Evolutionary conservation across 768 basidiomycete species (phyloP).

Genomic region (Lactarius hatsudake): DNA sequence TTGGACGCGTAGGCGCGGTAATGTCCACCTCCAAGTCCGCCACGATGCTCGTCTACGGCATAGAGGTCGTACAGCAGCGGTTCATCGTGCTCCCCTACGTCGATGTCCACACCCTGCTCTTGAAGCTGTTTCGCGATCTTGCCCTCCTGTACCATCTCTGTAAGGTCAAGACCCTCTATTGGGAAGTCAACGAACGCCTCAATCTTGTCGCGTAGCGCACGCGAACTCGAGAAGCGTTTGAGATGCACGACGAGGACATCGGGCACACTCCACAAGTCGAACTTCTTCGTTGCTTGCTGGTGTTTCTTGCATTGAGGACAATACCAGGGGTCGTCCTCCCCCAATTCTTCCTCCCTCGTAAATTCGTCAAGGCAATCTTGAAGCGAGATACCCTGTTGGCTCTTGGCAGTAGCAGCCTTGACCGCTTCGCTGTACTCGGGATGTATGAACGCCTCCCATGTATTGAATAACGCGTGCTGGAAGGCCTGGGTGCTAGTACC

Average conservation of each 20-base stretch:
- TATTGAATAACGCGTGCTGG: conserved; percentile 64
- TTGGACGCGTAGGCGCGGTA: conserved; percentile 94
- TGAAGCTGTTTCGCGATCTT: conserved; percentile 62
- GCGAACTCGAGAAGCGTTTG: conserved; percentile 92
- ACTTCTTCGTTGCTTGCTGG: conserved; percentile 96
- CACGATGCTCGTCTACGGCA: conserved; percentile 97
- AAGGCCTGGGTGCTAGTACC: conserved; percentile 47
- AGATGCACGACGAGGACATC: conserved; percentile 95
- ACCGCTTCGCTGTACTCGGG: conserved; percentile 64
- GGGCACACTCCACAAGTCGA: conserved; percentile 96
- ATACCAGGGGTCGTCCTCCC: conserved; percentile 97
- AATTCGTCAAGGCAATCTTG: conserved; percentile 95
- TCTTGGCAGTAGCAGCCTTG: conserved; percentile 53
- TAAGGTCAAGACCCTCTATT: conserved; percentile 79
- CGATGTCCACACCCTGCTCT: conserved; percentile 56
- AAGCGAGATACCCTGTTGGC: conserved; percentile 64
- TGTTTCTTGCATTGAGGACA: conserved; percentile 98
- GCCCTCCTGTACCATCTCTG: conserved; percentile 73
- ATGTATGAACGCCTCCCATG: conserved; percentile 64
- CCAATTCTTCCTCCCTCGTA: conserved; percentile 89
- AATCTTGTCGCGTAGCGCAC: conserved; percentile 85
- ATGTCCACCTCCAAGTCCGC: conserved; percentile 91
- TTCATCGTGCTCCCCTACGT: conserved; percentile 61
- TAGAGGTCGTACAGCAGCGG: conserved; percentile 91
- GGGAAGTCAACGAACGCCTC: conserved; percentile 95